Conservation (phyloP, 2,329 filamentous ascomycete genomes). For the Pestalotiopsis sp. region DNA sequence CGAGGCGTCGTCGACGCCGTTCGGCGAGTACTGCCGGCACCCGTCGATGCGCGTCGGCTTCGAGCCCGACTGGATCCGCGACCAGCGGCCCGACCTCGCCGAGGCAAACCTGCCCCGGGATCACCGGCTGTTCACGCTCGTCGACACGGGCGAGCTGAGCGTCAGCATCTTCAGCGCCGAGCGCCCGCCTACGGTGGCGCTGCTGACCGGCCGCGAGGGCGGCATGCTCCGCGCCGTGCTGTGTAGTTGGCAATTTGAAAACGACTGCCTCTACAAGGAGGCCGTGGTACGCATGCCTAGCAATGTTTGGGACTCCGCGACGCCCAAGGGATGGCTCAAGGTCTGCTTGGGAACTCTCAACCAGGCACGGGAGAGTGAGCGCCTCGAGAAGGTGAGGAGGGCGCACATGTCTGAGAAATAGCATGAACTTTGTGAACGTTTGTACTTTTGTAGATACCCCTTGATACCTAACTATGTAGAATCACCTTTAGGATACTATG, state of each 20-base stretch:
- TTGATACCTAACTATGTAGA: background rate
- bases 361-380: conserved; percentile 10
- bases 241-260: conserved; percentile 27
- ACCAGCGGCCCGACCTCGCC: conserved; percentile 3
- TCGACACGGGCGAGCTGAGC: conserved; percentile 32
- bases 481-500: background rate
- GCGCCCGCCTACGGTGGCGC: conserved; percentile 29
- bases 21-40: conserved; percentile 20
- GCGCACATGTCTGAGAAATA: background rate
- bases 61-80: conserved; percentile 23
- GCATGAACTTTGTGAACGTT: background rate
- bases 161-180: conserved; percentile 32
- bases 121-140: conserved; percentile 32
- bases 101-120: conserved; percentile 17
- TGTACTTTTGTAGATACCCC: background rate
- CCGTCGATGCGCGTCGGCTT: conserved; percentile 22
- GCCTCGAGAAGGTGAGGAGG: background rate
- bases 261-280: conserved; percentile 25
- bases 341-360: conserved; percentile 20
- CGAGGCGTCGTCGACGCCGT: conserved; percentile 23
- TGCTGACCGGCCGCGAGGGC: conserved; percentile 32
- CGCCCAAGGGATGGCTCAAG: conserved; percentile 23
- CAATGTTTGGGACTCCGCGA: conserved; percentile 21
- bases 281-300: conserved; percentile 23
- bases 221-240: conserved; percentile 32